Conservation (phyloP, 345 rosid genomes). For the Geranium brycei region DNA sequence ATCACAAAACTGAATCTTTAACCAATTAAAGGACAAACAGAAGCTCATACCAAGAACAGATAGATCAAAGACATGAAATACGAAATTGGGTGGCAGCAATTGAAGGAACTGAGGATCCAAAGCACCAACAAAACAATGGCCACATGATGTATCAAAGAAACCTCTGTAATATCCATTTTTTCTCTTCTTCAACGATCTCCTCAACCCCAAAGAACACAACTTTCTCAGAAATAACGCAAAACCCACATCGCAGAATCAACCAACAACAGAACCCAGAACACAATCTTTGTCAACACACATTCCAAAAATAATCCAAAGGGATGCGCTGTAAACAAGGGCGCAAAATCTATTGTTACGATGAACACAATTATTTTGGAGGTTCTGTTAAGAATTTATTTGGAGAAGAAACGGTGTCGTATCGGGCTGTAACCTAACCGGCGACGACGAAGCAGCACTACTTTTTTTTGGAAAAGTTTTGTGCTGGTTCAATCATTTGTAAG, state of each 20-base stretch:
- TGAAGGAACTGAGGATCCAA: constrained; percentile 52
- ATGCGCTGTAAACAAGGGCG: too few species aligned
- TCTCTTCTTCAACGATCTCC: constrained; percentile 2
- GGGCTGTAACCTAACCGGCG: too few species aligned
- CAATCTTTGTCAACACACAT: too few species aligned
- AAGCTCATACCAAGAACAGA: constrained; percentile 50
- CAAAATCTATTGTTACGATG: too few species aligned
- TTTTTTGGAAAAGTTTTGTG: too few species aligned
- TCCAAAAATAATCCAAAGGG: too few species aligned
- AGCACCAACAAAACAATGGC: constrained; percentile 46
- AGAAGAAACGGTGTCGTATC: too few species aligned
- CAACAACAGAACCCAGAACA: too few species aligned
- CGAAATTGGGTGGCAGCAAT: constrained; percentile 41
- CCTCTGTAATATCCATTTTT: constrained; percentile 32
- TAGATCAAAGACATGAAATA: constrained; percentile 53
- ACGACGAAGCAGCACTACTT: too few species aligned
- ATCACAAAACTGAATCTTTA: background rate
- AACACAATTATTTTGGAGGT: too few species aligned
- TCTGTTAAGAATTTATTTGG: too few species aligned
- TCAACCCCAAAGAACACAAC: background rate
- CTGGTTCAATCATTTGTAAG: too few species aligned
- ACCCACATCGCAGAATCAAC: background rate
- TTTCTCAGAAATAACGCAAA: background rate
- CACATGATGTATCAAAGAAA: constrained; percentile 69
- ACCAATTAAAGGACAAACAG: background rate